Base-by-base conservation (phyloP, 2,329 filamentous ascomycete species). In the Trichophyton simii region DNA sequence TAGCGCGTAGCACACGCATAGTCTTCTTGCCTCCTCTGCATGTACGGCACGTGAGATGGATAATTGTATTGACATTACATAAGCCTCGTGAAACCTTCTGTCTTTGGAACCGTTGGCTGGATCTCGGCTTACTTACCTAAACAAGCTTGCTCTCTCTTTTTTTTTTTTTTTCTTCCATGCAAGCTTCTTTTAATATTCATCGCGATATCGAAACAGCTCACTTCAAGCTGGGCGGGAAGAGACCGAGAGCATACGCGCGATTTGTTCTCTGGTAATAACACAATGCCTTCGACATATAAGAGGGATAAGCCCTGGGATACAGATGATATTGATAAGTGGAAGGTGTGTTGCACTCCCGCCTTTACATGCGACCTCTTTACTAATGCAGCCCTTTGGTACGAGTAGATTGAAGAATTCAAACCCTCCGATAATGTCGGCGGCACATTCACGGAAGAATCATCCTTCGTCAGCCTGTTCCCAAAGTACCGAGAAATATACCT, bases 261-360 rank as follows among this genome's bases (percentile, higher is more conserved):
- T 48, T 6, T 44, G 15, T 44, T n/a, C n/a, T 44, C n/a, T 20
- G 3, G 18, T 44, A 44, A 28, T 8, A 7, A 44, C 38, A 48
- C 77, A 69, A 91, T 96, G 91, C 90, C 91, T 65, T 94, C 89
- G 34, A 95, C 87, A 66, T 85, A 96, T 77, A 88, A 96, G 65
- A 87, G 83, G 67, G 89, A 95, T 2, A 96, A 96, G 75, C 88
- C 90, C 61, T 95, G 91, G 91, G 91, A 96, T 70, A 95, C 91
- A 61, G 91, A 95, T 65, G 94, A 96, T 70, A 89, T 97, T 66
- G 92, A 97, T 77, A 95, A 96, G 75, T 97, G 91, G 91, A 92
- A 91, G 80, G 85, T 86, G 58, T 28, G 68, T 67, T 41, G 22
- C 41, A 28, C 34, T 4, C 22, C 9, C 38, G 58, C 15, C 13